Evolutionary conservation across 371 early-diverging fungal species (phyloP).

Genomic region (Mucor piriformis): DNA sequence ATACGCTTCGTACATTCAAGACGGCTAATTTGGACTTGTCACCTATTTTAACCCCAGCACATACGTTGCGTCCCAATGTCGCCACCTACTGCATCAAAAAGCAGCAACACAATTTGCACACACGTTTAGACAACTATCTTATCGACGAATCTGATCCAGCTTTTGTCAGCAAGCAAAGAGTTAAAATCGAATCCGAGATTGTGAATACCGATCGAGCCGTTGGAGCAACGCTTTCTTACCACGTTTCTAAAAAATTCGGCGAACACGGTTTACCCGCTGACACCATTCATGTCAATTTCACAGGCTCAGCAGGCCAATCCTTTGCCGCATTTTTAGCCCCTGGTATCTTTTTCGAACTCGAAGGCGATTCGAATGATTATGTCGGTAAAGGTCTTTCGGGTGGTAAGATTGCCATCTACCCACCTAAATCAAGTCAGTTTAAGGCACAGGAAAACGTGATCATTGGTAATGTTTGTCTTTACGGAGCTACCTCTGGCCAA

Average conservation of each 20-base stretch:
- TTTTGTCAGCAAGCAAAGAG: conserved; percentile 45
- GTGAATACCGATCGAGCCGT: conserved; percentile 95
- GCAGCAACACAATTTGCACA: conserved; percentile 86
- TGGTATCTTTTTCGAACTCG: conserved; percentile 88
- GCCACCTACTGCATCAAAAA: conserved; percentile 77
- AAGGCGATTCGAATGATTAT: conserved; percentile 98
- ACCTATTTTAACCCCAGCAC: conserved; percentile 88
- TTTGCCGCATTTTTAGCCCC: conserved; percentile 93
- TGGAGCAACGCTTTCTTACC: conserved; percentile 89
- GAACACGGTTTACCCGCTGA: conserved; percentile 85
- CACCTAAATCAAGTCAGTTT: conserved; percentile 79
- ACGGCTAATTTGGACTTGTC: conserved; percentile 83
- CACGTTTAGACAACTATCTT: conserved; percentile 82
- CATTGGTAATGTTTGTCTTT: conserved; percentile 95
- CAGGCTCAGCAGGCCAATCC: conserved; percentile 95
- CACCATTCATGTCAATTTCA: conserved; percentile 81
- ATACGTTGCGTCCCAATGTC: conserved; percentile 83
- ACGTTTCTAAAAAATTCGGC: conserved; percentile 80
- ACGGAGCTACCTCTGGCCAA: conserved; percentile 94
- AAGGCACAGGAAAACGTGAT: conserved; percentile 87
- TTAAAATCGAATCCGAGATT: conserved; percentile 66
- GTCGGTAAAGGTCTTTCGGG: conserved; percentile 97
- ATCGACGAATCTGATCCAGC: conserved; percentile 80
- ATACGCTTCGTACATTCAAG: conserved; percentile 76
- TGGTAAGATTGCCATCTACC: conserved; percentile 86